Evolutionary conservation across 441 rosid genomes (phyloP).

Genomic region (Eruca vesicaria): DNA sequence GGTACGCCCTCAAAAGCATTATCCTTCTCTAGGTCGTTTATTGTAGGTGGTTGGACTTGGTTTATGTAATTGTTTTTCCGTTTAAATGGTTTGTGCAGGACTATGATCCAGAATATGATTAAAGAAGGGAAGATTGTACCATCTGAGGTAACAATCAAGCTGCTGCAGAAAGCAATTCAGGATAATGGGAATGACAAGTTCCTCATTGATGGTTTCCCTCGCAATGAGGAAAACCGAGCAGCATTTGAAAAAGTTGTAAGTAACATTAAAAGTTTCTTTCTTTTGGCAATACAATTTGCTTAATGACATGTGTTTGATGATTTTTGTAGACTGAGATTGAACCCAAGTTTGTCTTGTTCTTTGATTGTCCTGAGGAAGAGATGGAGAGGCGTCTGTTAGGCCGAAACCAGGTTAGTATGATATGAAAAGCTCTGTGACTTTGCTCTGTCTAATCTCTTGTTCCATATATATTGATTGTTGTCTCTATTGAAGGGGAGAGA

Average conservation of each 20-base stretch:
- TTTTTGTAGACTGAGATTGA: constrained; percentile 47
- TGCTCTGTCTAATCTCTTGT: neutral
- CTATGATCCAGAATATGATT: constrained; percentile 46
- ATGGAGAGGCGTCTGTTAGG: constrained; percentile 45
- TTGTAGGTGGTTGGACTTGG: too few relatives aligned
- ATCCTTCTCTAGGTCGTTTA: too few relatives aligned
- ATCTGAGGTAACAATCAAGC: constrained; percentile 52
- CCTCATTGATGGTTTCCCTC: constrained; percentile 61
- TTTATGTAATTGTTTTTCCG: neutral
- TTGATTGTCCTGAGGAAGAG: too few relatives aligned
- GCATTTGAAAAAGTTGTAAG: constrained; percentile 53
- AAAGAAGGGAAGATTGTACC: constrained; percentile 63
- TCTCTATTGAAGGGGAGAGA: constrained; percentile 41
- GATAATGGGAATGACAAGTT: constrained; percentile 46
- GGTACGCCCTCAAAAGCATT: constrained; percentile 31
- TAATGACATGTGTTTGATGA: neutral
- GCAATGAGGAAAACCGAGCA: constrained; percentile 51
- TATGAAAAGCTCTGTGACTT: neutral
- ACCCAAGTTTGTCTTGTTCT: constrained; percentile 40
- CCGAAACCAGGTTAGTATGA: constrained; percentile 45
- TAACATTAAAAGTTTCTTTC: neutral
- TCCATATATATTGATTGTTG: neutral
- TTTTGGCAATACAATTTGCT: neutral
- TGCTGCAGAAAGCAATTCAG: constrained; percentile 51
- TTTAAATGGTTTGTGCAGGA: constrained; percentile 30